Conservation (phyloP, 257 asterid genomes). For the Solanum piurae region DNA sequence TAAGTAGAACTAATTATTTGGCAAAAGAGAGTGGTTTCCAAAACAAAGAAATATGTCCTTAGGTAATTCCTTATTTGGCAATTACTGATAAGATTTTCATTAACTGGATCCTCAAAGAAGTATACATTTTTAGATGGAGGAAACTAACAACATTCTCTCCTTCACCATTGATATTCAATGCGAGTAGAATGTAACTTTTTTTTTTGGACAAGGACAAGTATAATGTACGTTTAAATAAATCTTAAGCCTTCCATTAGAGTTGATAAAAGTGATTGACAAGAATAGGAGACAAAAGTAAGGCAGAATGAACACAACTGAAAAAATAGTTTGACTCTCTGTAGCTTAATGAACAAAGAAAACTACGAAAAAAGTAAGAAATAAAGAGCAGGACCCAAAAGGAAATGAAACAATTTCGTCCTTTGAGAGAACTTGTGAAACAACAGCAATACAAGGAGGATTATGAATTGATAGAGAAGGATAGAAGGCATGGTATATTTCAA, state of each 20-base stretch:
- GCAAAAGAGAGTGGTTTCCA: not conserved
- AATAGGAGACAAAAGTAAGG: not conserved
- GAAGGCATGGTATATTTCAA: not conserved
- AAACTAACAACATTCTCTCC: not conserved
- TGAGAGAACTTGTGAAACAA: not conserved
- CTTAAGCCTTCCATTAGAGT: not conserved
- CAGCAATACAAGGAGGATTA: not conserved
- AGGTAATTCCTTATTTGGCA: not conserved
- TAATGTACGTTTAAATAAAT: not conserved
- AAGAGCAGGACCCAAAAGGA: not conserved
- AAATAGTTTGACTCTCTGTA: not conserved
- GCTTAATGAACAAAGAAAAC: not conserved
- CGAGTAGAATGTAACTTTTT: not conserved
- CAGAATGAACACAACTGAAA: not conserved
- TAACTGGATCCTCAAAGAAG: not conserved
- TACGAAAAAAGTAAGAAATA: not conserved
- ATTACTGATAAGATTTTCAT: not conserved
- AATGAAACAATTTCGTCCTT: not conserved
- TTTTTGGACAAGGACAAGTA: not conserved
- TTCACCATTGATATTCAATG: not conserved
- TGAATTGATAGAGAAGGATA: not conserved
- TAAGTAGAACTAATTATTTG: not conserved
- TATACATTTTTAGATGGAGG: not conserved
- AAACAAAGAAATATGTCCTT: not conserved
- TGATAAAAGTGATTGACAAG: not conserved